phyloP scores from a whole-genome alignment of 129 eudicot species.

The Flaveria robusta region DNA sequence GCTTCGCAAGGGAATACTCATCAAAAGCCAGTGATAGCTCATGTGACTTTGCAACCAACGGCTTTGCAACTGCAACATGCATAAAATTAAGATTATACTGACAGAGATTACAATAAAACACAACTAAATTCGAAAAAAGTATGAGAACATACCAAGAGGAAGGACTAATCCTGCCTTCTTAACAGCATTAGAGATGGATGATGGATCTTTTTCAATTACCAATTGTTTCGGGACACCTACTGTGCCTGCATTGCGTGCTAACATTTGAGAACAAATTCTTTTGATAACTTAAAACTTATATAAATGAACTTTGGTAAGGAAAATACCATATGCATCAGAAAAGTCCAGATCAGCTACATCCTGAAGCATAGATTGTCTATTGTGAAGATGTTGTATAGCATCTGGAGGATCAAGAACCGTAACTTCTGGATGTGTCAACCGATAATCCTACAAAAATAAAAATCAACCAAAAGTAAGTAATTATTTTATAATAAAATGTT shows the following conservation, averaged over 20 bases:
- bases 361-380: conserved; percentile 93
- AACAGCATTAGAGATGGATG: conserved; percentile 78
- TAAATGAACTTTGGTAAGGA: neutral
- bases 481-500: neutral
- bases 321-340: conserved; percentile 71
- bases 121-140: neutral
- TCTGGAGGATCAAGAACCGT: conserved; percentile 95
- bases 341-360: conserved; percentile 87
- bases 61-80: conserved; percentile 72
- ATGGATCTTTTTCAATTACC: conserved; percentile 82
- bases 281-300: neutral
- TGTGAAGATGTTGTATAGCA: conserved; percentile 85
- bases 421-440: conserved; percentile 80
- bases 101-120: neutral
- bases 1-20: conserved; percentile 75
- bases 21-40: conserved; percentile 93
- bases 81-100: neutral
- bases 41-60: conserved; percentile 88
- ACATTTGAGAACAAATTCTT: conserved; percentile 10
- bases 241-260: conserved; percentile 52
- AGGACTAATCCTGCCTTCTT: conserved; percentile 68
- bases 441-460: conserved; percentile 65
- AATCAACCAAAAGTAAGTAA: neutral
- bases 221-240: conserved; percentile 88
- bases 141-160: conserved; percentile 69